Evolutionary conservation across 1,284 basidiomycete species (phyloP), one percentile per base, ranked within the genome.

Genomic region (Apiotrichum gracile): DNA sequence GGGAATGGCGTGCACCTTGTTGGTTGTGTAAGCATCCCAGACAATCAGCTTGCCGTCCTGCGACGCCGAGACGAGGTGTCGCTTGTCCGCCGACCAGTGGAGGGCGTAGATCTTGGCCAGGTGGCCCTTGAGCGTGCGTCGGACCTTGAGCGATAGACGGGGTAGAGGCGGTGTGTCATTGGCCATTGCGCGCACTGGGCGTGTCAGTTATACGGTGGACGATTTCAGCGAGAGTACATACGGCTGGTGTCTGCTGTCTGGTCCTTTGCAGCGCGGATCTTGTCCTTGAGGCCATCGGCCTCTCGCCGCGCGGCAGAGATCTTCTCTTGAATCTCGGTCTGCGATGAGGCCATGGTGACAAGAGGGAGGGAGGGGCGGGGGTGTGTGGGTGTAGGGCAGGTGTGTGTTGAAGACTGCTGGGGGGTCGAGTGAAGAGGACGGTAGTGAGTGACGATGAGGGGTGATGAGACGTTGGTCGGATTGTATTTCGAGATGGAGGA

Each of bases 51-150:
- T 72, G 4, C 96, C 96, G 71, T 99, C 94, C 74, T 99, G 94
- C 5, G 94, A 97, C 24, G 96, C 94, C 13, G 94, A 97, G 40
- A 99, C 94, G 59, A 98, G 83, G 79, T 98, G 96, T 67, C 92
- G 83, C 70, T 91, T 85, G 79, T 98, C 96, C 54, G 86, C 85
- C 19, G 94, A 87, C 96, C 96, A 99, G 75, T 97, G 94, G 87
- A 98, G 94, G 46, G 96, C 93, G 75, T 97, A 97, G 72, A 99
- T 97, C 82, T 99, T 99, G 63, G 94, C 93, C 54, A 97, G 83
- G 78, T 97, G 96, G 42, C 94, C 94, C 68, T 93, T 88, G 65
- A 98, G 84, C 56, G 91, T 91, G 61, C 94, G 85, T 57, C 93
- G 85, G 44, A 91, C 88, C 65, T 91, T 89, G 87, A 98, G 92